Base-by-base conservation (phyloP, 768 basidiomycete species). In the Tylopilus balloui region DNA sequence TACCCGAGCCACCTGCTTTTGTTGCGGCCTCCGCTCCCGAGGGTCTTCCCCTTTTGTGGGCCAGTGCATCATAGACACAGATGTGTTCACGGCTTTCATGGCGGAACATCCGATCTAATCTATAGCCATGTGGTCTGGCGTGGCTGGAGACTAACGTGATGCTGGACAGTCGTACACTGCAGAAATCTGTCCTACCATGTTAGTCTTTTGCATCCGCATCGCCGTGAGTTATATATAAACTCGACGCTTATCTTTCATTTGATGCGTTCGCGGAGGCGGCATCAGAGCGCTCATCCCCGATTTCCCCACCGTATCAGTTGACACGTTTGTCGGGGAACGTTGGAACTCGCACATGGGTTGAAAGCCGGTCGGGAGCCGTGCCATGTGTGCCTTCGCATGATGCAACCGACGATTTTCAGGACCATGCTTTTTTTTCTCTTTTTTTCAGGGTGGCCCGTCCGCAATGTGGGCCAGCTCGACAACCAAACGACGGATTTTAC, bases 321-420 rank as follows among this genome's bases (percentile, higher is more conserved):
- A 27, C 48, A 55, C 40, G n/a, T 56, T 55, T n/a, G 28, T 41
- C 54, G 24, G 42, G 37, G 6, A n/a, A n/a, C n/a, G n/a, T n/a
- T n/a, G n/a, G n/a, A 43, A 41, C 19, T 27, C 35, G 39, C 27
- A 24, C 23, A 14, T 29, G 20, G 12, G 21, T 11, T 36, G 32
- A 54, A 54, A 31, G 39, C 51, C 48, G 43, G 31, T 28, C 43
- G 29, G 39, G 23, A 13, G 29, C 21, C 28, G 34, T 13, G 14
- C 23, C 19, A 24, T 31, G 19, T 4, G 13, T n/a, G 35, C 7
- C 10, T 25, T n/a, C 44, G 29, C 24, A 14, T 29, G 28, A 28
- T 24, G 32, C 4, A 13, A 6, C 21, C 38, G 7, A 29, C 4
- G 21, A 24, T 29, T 38, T 36, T 28, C 48, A 21, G 19, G 13